phyloP scores from a whole-genome alignment of 208 protist species.

The Trypanosoma rangeli region DNA sequence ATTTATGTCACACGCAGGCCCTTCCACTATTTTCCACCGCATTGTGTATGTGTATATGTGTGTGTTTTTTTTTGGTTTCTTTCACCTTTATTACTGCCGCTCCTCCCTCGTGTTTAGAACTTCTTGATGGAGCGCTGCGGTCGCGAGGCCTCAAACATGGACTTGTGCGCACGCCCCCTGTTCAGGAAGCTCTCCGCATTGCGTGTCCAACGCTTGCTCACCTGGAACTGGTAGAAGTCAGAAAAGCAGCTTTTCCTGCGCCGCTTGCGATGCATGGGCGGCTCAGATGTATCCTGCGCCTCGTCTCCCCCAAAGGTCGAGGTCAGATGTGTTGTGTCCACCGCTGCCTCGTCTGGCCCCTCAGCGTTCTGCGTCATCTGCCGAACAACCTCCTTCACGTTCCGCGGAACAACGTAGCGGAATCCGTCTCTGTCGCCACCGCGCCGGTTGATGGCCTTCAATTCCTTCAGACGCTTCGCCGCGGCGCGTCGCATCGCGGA shows the following conservation, averaged over 20 bases:
- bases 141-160: constrained; percentile 82
- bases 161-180: constrained; percentile 67
- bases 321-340: constrained; percentile 47
- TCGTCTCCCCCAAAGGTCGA: constrained; percentile 69
- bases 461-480: constrained; percentile 47
- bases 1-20: too few relatives aligned
- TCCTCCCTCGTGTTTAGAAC: constrained; percentile 34
- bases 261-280: constrained; percentile 57
- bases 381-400: constrained; percentile 66
- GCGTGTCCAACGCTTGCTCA: constrained; percentile 80
- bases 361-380: constrained; percentile 51
- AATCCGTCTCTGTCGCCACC: constrained; percentile 91
- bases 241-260: constrained; percentile 52
- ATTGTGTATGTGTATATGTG: too few relatives aligned
- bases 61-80: constrained; percentile 2
- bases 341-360: constrained; percentile 24
- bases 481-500: constrained; percentile 55
- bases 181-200: constrained; percentile 88
- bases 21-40: too few relatives aligned
- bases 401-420: constrained; percentile 80
- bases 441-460: constrained; percentile 76
- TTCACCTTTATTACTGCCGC: neutral
- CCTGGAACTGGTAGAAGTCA: constrained; percentile 91
- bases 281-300: constrained; percentile 34
- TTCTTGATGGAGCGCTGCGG: constrained; percentile 86